Percentiles rank a stretch among this genome's conserved stretches.
These are phyloP conservation scores for Epichloe gansuensis DNA, from an alignment of 2,329 filamentous ascomycete genomes.

Conservation along the genomic window DNA sequence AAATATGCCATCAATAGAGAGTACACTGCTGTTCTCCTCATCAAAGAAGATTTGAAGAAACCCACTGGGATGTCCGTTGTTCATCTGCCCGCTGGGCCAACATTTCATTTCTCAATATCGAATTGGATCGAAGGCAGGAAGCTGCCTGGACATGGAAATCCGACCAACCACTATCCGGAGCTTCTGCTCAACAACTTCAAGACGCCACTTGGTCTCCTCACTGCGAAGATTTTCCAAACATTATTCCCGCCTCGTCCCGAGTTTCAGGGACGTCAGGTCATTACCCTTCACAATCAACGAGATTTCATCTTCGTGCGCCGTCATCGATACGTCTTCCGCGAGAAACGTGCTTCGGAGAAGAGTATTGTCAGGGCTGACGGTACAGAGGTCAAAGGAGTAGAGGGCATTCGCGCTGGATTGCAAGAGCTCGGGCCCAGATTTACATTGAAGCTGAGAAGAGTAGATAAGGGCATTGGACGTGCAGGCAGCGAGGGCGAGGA, in stretches of 20 bases:
- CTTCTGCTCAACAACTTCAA: conserved; percentile 89
- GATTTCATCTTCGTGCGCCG: conserved; percentile 91
- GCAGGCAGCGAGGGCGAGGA: conserved; percentile 56
- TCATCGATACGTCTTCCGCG: conserved; percentile 85
- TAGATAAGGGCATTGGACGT: conserved; percentile 75
- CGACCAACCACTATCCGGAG: conserved; percentile 84
- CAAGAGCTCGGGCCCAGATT: conserved; percentile 79
- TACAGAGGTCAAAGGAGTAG: conserved; percentile 70
- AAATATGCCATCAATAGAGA: conserved; percentile 70
- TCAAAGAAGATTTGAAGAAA: conserved; percentile 82
- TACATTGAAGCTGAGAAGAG: conserved; percentile 69
- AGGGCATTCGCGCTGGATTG: conserved; percentile 73
- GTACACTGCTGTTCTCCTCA: conserved; percentile 72
- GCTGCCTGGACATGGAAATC: conserved; percentile 76
- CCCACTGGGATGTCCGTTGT: conserved; percentile 74
- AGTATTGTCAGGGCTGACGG: conserved; percentile 72
- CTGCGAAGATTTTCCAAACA: conserved; percentile 63
- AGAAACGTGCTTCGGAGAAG: conserved; percentile 80
- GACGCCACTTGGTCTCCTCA: conserved; percentile 79
- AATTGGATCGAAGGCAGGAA: conserved; percentile 86
- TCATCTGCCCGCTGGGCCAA: conserved; percentile 73
- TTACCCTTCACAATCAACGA: conserved; percentile 88
- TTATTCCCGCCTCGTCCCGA: conserved; percentile 63
- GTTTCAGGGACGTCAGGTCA: conserved; percentile 73
- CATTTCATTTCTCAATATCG: conserved; percentile 82